Base-by-base conservation (phyloP, 2,329 filamentous ascomycete species). In the Beauveria pseudobassiana region DNA sequence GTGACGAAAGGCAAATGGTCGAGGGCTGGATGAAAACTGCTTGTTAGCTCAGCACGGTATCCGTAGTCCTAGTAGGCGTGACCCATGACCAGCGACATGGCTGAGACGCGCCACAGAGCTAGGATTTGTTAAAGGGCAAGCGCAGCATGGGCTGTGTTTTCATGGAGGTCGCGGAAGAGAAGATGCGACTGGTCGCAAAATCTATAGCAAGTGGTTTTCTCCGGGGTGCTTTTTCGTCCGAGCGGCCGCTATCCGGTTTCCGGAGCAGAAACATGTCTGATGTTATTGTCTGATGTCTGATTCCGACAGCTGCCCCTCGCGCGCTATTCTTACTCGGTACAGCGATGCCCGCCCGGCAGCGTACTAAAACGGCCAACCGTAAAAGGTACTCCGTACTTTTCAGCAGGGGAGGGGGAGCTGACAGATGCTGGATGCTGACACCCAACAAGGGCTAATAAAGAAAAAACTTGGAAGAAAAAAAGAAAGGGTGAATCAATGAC, bases 41-140 rank as follows among this genome's bases (percentile, higher is more conserved):
- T 57, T 49, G 54, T 49, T 57, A 57, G 54, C 55, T 58, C 55
- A 46, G 55, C 55, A 49, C 45, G 55, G 45, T 40, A 54, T 38
- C 34, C 12, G 38, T 58, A n/a, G 34, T 38, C 10, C n/a, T 28
- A n/a, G 9, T 48, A 48, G 54, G 55, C 28, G 43, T 58, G 55
- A 58, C 55, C 43, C 55, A 58, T 49, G 55, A 49, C 55, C 55
- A 49, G 45, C 55, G 55, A 9, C 43, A 58, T 42, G 43, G 55
- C 55, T 58, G 55, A 58, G 55, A 49, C 45, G 45, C 28, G 55
- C 55, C 43, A 49, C 55, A 26, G 45, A 45, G 43, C 55, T 48
- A 58, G 55, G 45, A 58, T 38, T 18, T 12, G n/a, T 26, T 48
- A 34, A n/a, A 48, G 18, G 18, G 28, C 38, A 22, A 20, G 45